phyloP scores from a whole-genome alignment of 352 stramenopile genomes.

The Globisporangium sylvaticum region DNA sequence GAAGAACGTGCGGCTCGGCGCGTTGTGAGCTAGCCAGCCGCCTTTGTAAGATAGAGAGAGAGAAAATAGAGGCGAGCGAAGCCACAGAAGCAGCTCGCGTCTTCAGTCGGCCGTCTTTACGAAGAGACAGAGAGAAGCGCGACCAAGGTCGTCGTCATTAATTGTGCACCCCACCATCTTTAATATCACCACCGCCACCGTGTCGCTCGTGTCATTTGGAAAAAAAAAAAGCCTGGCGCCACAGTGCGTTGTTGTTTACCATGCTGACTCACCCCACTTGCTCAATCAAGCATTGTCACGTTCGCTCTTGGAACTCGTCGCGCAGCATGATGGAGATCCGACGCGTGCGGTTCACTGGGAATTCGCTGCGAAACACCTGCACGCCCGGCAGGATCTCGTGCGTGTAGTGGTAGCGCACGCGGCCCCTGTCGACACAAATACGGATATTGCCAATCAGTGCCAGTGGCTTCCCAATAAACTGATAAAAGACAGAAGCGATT shows the following conservation, averaged over 20 bases:
- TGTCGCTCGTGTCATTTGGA: background rate
- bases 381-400: constrained; percentile 75
- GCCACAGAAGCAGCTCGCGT: background rate
- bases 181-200: constrained; percentile 3
- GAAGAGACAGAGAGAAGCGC: background rate
- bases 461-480: background rate
- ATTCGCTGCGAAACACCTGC: constrained; percentile 49
- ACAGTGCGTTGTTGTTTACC: background rate
- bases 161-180: background rate
- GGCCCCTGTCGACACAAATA: constrained; percentile 28
- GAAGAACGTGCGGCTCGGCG: constrained; percentile 60
- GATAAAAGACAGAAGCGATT: background rate
- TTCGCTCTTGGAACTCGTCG: constrained; percentile 49
- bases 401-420: constrained; percentile 83
- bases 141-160: background rate
- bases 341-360: constrained; percentile 63
- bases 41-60: constrained; percentile 20
- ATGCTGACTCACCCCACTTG: background rate
- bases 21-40: constrained; percentile 9
- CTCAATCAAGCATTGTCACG: background rate
- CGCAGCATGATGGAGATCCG: constrained; percentile 85
- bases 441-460: background rate
- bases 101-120: background rate
- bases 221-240: background rate
- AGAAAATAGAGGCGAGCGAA: constrained; percentile 10